These are phyloP conservation scores for Inga leiocalycina DNA, from an alignment of 306 rosid genomes.

Conservation along the genomic window DNA sequence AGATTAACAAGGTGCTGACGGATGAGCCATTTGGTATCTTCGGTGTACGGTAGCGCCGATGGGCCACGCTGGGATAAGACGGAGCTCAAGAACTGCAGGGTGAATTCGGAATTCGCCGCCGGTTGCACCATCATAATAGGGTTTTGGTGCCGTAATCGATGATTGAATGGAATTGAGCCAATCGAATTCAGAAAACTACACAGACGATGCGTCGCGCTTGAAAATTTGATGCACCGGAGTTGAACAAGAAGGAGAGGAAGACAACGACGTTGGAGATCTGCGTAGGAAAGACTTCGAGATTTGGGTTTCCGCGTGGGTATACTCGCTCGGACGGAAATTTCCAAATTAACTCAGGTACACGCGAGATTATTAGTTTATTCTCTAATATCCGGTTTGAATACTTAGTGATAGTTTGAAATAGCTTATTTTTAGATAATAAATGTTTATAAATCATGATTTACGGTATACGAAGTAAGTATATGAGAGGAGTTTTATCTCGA, in stretches of 20 bases:
- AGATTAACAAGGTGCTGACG: slow-evolving; percentile 83
- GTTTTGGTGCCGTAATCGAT: not conserved
- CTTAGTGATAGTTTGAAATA: too few relatives aligned
- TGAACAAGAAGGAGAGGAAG: not conserved
- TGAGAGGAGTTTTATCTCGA: too few relatives aligned
- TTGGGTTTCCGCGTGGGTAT: slow-evolving; percentile 5
- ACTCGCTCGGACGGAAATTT: not conserved
- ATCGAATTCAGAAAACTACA: not conserved
- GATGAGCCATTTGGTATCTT: slow-evolving; percentile 88
- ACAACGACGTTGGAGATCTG: not conserved
- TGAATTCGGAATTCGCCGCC: slow-evolving; percentile 43
- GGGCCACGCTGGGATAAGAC: slow-evolving; percentile 99
- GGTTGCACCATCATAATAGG: slow-evolving; percentile 42
- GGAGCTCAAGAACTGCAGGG: slow-evolving; percentile 80
- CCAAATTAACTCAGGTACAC: not conserved
- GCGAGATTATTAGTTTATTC: too few relatives aligned
- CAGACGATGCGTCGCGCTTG: not conserved
- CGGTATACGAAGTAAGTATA: too few relatives aligned
- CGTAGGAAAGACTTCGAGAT: not conserved
- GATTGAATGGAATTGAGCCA: not conserved
- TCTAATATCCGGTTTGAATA: too few relatives aligned
- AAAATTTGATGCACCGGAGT: not conserved
- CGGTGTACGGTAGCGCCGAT: slow-evolving; percentile 79
- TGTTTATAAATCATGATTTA: too few relatives aligned
- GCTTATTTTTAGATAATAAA: too few relatives aligned